Evolutionary conservation across 2,329 filamentous ascomycete species (phyloP), one percentile per base, ranked within the genome.

Genomic region (Colletotrichum trifolii): DNA sequence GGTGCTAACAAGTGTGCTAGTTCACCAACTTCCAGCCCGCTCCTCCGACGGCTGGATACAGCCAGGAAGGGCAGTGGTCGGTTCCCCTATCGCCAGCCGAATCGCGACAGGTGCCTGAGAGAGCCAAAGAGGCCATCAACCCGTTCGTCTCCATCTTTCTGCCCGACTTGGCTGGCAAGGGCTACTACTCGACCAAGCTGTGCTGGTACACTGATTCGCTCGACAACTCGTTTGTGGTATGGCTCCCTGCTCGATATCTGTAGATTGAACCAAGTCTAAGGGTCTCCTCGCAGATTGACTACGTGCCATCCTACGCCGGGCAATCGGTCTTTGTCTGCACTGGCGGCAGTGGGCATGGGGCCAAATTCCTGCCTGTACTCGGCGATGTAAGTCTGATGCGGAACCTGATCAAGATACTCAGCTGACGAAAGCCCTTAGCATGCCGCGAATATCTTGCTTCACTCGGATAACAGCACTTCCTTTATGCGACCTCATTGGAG

Each of bases 171-270:
- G 68, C 65, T 1, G 56, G 67, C 17, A 73, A 40, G 64, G 70
- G 15, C 63, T 83, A 53, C 62, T 70, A 33, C 67, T 83, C 60
- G 77, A 81, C 72, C 0, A 78, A 84, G 34, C 78, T 89, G 5
- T 89, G 87, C 74, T 88, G 85, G 85, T 88, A 88, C 69, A 86
- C 80, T 0, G 86, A 89, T 68, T 86, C 83, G 0, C 81, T 81
- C 2, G 78, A 81, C 13, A 85, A 85, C 38, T 82, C 87, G 58
- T 88, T 85, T 69, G 76, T 76, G 25, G 71, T 72, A 65, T 13
- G 67, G 53, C 2, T 10, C 10, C 15, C 10, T 7, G 5, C 9
- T 10, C 15, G 10, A 2, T 9, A 11, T 8, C 6, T 33, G 8
- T 35, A 2, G 9, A 2, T 2, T 35, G 33, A 1, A 2, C 8